phyloP scores from a whole-genome alignment of 352 stramenopile genomes.

The Aphanomyces astaci region DNA sequence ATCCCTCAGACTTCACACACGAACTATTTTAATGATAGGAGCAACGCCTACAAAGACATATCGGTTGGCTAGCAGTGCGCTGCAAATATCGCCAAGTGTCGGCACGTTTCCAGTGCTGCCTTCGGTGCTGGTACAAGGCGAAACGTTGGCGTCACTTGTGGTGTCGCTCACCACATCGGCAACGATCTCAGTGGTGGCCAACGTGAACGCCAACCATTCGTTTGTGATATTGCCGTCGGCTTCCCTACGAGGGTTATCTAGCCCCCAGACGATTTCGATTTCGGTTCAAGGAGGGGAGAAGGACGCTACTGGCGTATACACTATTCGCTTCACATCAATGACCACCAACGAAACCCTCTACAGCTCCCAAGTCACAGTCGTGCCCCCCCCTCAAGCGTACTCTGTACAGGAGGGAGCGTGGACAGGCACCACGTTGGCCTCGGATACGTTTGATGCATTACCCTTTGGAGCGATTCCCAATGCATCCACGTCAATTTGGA shows the following conservation, averaged over 20 bases:
- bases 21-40: no score
- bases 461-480: constrained; percentile 13
- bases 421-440: constrained; percentile 41
- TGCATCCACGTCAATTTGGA: constrained; percentile 39
- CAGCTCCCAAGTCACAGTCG: constrained; percentile 26
- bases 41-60: not conserved
- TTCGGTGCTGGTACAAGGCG: constrained; percentile 10
- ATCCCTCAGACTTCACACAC: no score
- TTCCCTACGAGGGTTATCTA: not conserved
- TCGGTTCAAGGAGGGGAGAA: not conserved
- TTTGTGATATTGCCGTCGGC: not conserved
- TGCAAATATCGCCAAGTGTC: constrained; percentile 9
- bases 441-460: constrained; percentile 49
- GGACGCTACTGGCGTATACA: constrained; percentile 7
- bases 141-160: not conserved
- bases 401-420: constrained; percentile 33
- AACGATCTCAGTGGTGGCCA: not conserved
- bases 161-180: not conserved
- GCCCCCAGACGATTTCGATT: not conserved
- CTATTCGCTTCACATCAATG: not conserved
- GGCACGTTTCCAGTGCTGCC: constrained; percentile 12
- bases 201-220: not conserved
- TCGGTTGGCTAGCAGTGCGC: not conserved
- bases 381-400: constrained; percentile 35
- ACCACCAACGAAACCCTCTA: not conserved